Base-by-base conservation (phyloP, 2,329 filamentous ascomycete genomes). In the Fusarium sp. region DNA sequence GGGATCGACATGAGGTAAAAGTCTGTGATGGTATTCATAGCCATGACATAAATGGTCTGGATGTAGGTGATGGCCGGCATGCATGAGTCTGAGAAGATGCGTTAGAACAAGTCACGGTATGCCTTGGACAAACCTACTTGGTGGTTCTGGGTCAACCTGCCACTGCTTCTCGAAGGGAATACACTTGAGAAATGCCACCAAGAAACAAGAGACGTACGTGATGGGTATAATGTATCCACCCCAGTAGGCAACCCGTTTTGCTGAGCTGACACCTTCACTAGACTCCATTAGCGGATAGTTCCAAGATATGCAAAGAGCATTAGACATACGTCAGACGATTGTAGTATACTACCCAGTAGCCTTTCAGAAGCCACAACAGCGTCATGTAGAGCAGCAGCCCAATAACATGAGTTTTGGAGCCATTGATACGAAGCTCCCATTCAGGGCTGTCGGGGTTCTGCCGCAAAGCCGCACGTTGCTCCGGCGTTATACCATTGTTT, bases 111-210 rank as follows among this genome's bases (percentile, higher is more conserved):
- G 23, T 8, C 23, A 25, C 23, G 39, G 19, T 17, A 5, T 10
- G 19, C 9, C 1, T 6, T 13, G 9, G 7, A 32, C 2, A 13
- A 13, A 10, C 49, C 2, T 13, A 52, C 49, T 53, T n/a, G 23
- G 49, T 6, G 52, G 52, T 32, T 55, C 52, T 27, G 52, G 52
- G 17, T 55, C 46, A 35, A 55, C 7, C 25, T 55, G 52, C 52
- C 52, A 55, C 19, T 55, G 52, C 25, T 45, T 55, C 9, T 55
- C 52, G n/a, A 55, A 55, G 2, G 52, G 52, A 10, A 55, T 55
- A 29, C 52, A 55, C 39, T 55, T 55, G 13, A 55, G 52, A 9
- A 55, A 50, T 2, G 52, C 52, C 4, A 55, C 52, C 19, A 55
- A 43, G 1, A 55, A 36, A 13, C 52, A 55, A 21, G 52, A 55